Conservation (phyloP, 2,329 filamentous ascomycete species). For the Calonectria honghensis region DNA sequence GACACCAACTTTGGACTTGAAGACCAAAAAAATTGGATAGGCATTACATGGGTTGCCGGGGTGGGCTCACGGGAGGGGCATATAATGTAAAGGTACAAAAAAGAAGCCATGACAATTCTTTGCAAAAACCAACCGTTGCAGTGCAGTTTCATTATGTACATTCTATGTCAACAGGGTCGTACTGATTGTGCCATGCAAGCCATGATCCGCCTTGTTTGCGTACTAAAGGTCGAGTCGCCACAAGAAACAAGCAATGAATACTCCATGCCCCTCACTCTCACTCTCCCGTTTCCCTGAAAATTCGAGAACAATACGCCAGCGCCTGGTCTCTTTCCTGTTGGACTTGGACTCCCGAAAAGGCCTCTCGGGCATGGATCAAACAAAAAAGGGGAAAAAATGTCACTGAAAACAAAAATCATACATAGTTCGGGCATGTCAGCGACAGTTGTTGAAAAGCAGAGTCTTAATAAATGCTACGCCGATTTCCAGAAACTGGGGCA, state of each 20-base stretch:
- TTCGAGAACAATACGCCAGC: slow-evolving; percentile 13
- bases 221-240: slow-evolving; percentile 16
- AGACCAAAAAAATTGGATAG: slow-evolving; percentile 27
- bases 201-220: not conserved
- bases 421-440: not conserved
- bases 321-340: slow-evolving; percentile 4
- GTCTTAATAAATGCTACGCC: slow-evolving; percentile 46
- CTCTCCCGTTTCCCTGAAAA: not conserved
- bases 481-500: slow-evolving; percentile 40
- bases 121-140: slow-evolving; percentile 9
- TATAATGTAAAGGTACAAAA: slow-evolving; percentile 25
- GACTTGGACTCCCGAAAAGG: not conserved
- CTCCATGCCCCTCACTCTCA: not conserved
- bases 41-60: slow-evolving; percentile 20
- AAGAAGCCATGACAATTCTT: slow-evolving; percentile 25
- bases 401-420: not conserved
- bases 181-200: not conserved
- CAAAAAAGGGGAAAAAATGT: not conserved
- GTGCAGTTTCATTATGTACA: slow-evolving; percentile 17
- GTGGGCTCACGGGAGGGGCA: slow-evolving; percentile 22
- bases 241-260: not conserved
- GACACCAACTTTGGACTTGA: slow-evolving; percentile 24
- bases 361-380: slow-evolving; percentile 1
- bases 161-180: slow-evolving; percentile 5
- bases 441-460: not conserved